phyloP scores from a whole-genome alignment of 2,329 filamentous ascomycete species.

The Apiospora hydei region DNA sequence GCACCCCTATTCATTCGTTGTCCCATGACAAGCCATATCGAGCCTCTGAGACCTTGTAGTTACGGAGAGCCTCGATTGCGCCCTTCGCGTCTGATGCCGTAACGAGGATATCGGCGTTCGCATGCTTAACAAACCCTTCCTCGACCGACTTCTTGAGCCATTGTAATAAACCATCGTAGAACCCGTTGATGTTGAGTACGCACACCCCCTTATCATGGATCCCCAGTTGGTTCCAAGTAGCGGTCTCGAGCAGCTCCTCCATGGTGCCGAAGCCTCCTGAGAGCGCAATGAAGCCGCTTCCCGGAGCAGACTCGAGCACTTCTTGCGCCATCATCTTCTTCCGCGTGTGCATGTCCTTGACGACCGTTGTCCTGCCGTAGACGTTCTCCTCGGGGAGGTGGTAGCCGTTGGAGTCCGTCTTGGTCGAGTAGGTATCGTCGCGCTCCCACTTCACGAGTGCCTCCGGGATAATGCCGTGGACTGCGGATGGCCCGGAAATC shows the following conservation, averaged over 20 bases:
- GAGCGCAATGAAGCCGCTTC: constrained; percentile 88
- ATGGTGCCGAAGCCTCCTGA: constrained; percentile 89
- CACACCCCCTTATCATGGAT: constrained; percentile 85
- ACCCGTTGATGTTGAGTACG: constrained; percentile 86
- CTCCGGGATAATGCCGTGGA: constrained; percentile 93
- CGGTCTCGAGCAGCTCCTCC: constrained; percentile 92
- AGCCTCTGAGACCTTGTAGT: constrained; percentile 79
- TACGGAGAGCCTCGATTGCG: constrained; percentile 72
- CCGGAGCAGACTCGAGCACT: constrained; percentile 81
- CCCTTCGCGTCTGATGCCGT: constrained; percentile 77
- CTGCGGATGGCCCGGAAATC: constrained; percentile 78
- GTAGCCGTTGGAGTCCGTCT: constrained; percentile 55
- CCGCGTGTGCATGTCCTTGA: constrained; percentile 94
- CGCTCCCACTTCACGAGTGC: constrained; percentile 84
- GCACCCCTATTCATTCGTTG: constrained; percentile 36
- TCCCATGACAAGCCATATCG: constrained; percentile 85
- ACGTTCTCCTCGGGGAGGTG: constrained; percentile 67
- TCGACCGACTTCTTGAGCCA: constrained; percentile 82
- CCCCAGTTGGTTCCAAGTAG: constrained; percentile 95
- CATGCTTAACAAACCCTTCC: constrained; percentile 77
- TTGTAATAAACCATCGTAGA: constrained; percentile 85
- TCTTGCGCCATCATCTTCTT: constrained; percentile 94
- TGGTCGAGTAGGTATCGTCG: constrained; percentile 60
- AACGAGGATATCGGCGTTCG: constrained; percentile 78
- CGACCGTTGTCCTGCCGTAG: constrained; percentile 87